Evolutionary conservation across 768 basidiomycete species (phyloP).

Genomic region (Auricularia sp.): DNA sequence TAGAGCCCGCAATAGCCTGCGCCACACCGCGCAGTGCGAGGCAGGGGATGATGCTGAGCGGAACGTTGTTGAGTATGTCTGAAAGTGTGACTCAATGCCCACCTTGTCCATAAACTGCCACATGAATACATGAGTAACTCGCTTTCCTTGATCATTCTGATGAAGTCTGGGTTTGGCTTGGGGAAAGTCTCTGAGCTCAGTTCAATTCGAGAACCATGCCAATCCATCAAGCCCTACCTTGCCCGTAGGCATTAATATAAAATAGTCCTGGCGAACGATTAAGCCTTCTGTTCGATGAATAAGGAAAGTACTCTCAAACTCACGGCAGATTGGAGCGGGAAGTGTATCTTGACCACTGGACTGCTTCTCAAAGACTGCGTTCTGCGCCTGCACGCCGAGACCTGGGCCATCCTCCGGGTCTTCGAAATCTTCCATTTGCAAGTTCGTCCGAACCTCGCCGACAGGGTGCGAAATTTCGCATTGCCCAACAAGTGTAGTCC

Average conservation of each 20-base stretch:
- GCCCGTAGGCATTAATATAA: conserved; percentile 9
- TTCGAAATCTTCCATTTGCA: conserved; percentile 7
- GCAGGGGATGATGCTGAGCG: conserved; percentile 75
- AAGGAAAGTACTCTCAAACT: neutral
- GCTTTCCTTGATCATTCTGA: conserved; percentile 48
- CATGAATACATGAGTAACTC: conserved; percentile 83
- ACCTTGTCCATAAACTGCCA: conserved; percentile 93
- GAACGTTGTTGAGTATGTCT: neutral
- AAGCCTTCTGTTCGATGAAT: no score
- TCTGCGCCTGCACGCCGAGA: conserved; percentile 35
- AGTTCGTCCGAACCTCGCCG: neutral
- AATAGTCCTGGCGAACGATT: neutral
- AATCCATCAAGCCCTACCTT: neutral
- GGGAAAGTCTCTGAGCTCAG: conserved; percentile 72
- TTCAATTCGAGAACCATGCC: neutral
- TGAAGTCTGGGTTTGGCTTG: conserved; percentile 70
- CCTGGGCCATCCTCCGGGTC: conserved; percentile 8
- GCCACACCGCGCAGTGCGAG: conserved; percentile 77
- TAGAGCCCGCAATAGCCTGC: conserved; percentile 63
- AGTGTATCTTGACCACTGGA: neutral
- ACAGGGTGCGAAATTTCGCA: conserved; percentile 91
- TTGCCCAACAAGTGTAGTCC: conserved; percentile 70
- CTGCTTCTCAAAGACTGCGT: conserved; percentile 53
- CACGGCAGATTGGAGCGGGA: conserved; percentile 3
- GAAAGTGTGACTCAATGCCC: conserved; percentile 9